Percentiles rank a stretch among this genome's conserved stretches.
Conservation (phyloP, 1,284 basidiomycete species). For the Leccinum variabile region DNA sequence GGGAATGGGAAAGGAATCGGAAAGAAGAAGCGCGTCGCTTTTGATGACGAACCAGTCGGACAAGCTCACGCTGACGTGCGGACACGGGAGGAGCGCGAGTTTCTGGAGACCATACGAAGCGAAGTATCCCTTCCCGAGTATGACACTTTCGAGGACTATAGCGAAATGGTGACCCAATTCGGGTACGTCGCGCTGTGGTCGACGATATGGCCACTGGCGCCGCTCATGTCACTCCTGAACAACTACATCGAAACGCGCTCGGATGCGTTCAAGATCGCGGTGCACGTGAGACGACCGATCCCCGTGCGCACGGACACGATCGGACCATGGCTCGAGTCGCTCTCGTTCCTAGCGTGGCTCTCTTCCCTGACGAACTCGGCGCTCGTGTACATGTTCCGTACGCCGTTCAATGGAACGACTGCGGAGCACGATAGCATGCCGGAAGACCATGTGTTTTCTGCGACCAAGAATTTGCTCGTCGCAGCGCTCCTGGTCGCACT, state of each 20-base stretch:
- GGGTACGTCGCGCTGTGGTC: too few relatives aligned
- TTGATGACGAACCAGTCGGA: constrained; percentile 54
- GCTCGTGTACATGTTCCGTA: constrained; percentile 81
- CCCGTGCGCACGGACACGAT: constrained; percentile 88
- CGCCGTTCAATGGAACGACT: constrained; percentile 27
- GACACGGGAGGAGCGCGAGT: constrained; percentile 64
- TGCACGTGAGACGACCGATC: constrained; percentile 68
- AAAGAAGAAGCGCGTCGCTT: constrained; percentile 68
- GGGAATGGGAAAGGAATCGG: constrained; percentile 31
- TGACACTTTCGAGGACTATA: constrained; percentile 60
- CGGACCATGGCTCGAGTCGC: constrained; percentile 90
- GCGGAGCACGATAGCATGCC: constrained; percentile 6
- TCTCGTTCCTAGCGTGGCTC: constrained; percentile 88
- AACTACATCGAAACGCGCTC: constrained; percentile 91
- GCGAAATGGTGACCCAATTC: too few relatives aligned
- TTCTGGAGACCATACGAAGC: constrained; percentile 73
- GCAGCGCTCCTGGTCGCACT: constrained; percentile 76
- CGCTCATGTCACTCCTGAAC: constrained; percentile 75
- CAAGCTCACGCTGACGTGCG: constrained; percentile 48
- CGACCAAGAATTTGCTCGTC: constrained; percentile 56
- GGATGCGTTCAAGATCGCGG: constrained; percentile 94
- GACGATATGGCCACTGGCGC: too few relatives aligned
- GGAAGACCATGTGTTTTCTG: constrained; percentile 32
- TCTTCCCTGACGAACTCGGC: constrained; percentile 83
- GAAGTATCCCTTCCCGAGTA: constrained; percentile 77